These are phyloP conservation scores for Halophytophthora batemanensis DNA, from an alignment of 352 stramenopile species.

Conservation along the genomic window DNA sequence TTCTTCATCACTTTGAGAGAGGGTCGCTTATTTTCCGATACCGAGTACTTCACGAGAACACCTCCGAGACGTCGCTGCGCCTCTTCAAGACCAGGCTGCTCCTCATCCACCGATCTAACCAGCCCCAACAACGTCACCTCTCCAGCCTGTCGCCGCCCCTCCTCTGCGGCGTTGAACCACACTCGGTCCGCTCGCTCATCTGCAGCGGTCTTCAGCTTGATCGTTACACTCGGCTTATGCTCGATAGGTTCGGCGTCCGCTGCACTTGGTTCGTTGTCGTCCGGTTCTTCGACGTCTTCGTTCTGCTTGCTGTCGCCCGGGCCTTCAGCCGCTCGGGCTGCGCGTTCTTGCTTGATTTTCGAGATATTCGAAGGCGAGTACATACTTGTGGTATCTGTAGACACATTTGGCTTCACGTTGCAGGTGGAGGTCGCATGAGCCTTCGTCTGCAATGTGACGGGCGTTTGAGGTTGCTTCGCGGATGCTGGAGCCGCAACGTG, in stretches of 20 bases:
- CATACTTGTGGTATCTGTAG: no score
- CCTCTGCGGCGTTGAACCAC: slow-evolving; percentile 6
- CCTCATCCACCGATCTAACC: background rate
- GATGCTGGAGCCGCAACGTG: background rate
- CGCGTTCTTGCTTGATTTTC: no score
- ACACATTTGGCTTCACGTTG: no score
- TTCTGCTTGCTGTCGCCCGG: no score
- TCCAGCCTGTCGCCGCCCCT: background rate
- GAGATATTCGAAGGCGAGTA: no score
- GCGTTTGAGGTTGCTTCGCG: background rate
- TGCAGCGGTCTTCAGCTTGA: background rate
- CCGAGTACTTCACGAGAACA: slow-evolving; percentile 2
- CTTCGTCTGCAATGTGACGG: background rate
- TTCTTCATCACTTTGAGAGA: slow-evolving; percentile 14
- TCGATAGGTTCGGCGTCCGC: background rate
- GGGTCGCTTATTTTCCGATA: slow-evolving; percentile 3
- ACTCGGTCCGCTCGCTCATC: slow-evolving; percentile 1
- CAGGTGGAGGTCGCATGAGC: no score
- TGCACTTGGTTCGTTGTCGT: background rate
- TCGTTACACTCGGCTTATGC: background rate
- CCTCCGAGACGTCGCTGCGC: background rate
- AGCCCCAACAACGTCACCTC: slow-evolving; percentile 12
- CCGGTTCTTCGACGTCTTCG: no score
- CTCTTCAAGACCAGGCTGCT: slow-evolving; percentile 4
- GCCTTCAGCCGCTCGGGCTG: no score